Evolutionary conservation across 2,329 filamentous ascomycete genomes (phyloP), one percentile per base, ranked within the genome.

Genomic region (Arthrobotrys sinensis): DNA sequence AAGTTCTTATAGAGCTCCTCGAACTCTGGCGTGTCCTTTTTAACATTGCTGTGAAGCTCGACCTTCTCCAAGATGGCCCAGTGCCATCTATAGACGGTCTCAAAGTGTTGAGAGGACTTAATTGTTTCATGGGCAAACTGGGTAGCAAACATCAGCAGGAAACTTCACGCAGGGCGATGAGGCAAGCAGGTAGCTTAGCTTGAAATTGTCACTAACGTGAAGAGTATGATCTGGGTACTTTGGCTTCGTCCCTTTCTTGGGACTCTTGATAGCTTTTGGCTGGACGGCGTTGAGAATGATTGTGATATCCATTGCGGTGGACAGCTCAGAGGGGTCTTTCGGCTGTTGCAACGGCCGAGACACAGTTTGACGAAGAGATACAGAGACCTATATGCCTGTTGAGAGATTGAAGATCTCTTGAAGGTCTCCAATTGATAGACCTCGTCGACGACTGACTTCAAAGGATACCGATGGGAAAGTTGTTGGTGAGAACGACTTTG

Each of bases 121-220:
- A 78, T 78, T 8, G 64, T 55, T 48, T 68, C 32, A 24, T 64
- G n/a, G 10, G 52, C 67, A 14, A 50, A 64, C 75, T 78, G 12
- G 53, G 12, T n/a, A 21, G 14, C 5, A 12, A 5, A 32, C 24
- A 10, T 55, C n/a, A 46, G 57, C 12, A 36, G 36, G 28, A n/a
- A 14, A 4, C 3, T 21, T 14, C 24, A 36, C 34, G 1, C 16
- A 48, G 10, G 48, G 21, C 7, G 14, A 46, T 10, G 4, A 11
- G 36, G 38, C 12, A 57, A 40, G 19, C 19, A 12, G 12, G 3
- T 38, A 2, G 28, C 1, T 28, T 46, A 12, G 53, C 12, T 1
- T 40, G 21, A 24, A 12, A 43, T 19, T 52, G 14, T 24, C 43
- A 66, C 52, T 68, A 8, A 75, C 70, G 14, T 62, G n/a, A 12